Base-by-base conservation (phyloP, 2,329 filamentous ascomycete genomes). In the Clonostachys chloroleuca region DNA sequence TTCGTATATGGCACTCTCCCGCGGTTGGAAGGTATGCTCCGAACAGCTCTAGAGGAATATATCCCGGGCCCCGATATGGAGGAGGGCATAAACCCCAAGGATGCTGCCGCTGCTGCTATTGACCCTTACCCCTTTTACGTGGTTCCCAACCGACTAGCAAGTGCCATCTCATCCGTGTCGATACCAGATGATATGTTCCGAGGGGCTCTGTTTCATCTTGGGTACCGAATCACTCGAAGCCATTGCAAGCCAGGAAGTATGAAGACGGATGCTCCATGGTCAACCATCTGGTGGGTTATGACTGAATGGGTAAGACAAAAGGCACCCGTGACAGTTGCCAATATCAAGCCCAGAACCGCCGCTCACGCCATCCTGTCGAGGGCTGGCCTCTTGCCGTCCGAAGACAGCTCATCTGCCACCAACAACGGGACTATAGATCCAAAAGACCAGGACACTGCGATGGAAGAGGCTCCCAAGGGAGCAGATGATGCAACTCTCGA, bases 231-330 rank as follows among this genome's bases (percentile, higher is more conserved):
- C 5, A 89, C 89, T 1, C 83, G 92, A 58, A 95, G 89, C 56
- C 94, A 99, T 65, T 90, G 90, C 57, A 90, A 91, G 55, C 80
- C 89, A 0, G 92, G 92, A 24, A 94, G 89, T 59, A 84, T 97
- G 66, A 95, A 95, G 71, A 97, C 94, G 0, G 84, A 97, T 66
- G 94, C 94, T 13, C 89, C 92, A 0, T 99, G 91, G 91, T 75
- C 75, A 5, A 84, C 89, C 0, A 80, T 99, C 43, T 97, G 94
- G 92, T 87, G 95, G 62, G 74, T 97, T 30, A 94, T 97, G 82
- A 80, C 89, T 24, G 91, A 96, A 67, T 99, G 91, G 90, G 81
- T 88, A 13, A 80, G 86, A 20, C 90, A 95, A 61, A 87, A 86
- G 58, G 77, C 81, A 0, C 91, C 92, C 0, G 75, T 95, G 49